Base-by-base conservation (phyloP, 495 filamentous ascomycete genomes). In the Trichoderma reesei region DNA sequence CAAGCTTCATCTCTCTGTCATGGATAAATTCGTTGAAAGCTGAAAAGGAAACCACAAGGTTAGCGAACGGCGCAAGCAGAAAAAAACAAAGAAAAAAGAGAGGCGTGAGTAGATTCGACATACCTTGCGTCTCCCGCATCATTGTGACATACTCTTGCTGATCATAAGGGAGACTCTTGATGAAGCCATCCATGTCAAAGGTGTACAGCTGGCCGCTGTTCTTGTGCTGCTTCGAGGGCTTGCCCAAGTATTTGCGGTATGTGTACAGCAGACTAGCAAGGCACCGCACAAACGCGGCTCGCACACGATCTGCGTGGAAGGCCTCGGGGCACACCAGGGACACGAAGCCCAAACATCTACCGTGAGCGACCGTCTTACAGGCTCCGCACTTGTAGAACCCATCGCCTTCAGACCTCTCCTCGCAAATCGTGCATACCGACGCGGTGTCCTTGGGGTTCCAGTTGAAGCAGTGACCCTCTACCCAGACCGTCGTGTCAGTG, bases 1-100 rank as follows among this genome's bases (percentile, higher is more conserved):
- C 73, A 11, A 82, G 73, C 41, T 81, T 82, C 16, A 80, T 80
- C 72, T 98, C 94, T 39, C 94, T 86, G 60, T 96, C 90, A 71
- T 95, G 90, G 69, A 97, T 93, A 71, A 98, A 98, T 74, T 97
- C 91, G 71, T 96, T 96, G 75, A 98, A 97, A 16, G 82, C 92
- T 93, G 60, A 38, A 42, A 18, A 34, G 18, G 16, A 16, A 33
- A 1, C 9, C 7, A 37, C 11, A 2, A 18, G 26, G 42, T 70
- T 60, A 72, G 67, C 44, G 68, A 38, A 16, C 44, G 46, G 6
- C 31, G n/a, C 61, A 31, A 46, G 11, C 3, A 41, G 60, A 34
- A 48, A 36, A 51, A 14, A 51, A 20, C 6, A 11, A 7, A 38
- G 59, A 34, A 34, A 37, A 56, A 13, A 54, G 14, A 61, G 41